These are phyloP conservation scores for Xylariaceae sp. DNA, from an alignment of 2,329 filamentous ascomycete genomes.

Conservation along the genomic window DNA sequence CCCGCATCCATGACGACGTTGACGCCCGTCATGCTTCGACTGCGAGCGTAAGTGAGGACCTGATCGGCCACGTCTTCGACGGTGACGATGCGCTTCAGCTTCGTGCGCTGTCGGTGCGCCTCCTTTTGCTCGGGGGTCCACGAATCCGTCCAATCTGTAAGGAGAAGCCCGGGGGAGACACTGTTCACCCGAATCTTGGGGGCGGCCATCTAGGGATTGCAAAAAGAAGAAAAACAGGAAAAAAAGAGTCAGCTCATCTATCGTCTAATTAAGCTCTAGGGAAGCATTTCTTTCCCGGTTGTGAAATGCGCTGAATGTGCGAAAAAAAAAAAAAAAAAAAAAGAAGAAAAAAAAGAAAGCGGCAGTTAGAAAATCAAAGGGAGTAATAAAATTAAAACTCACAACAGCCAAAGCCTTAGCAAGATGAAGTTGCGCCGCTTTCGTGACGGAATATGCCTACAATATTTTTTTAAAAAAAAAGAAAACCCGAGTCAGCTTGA, in stretches of 20 bases:
- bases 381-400: background rate
- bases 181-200: constrained; percentile 55
- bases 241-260: too few species aligned
- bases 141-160: constrained; percentile 55
- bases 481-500: background rate
- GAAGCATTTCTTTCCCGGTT: too few species aligned
- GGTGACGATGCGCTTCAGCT: constrained; percentile 53
- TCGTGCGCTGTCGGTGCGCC: constrained; percentile 47
- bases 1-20: constrained; percentile 48
- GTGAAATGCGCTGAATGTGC: background rate
- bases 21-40: constrained; percentile 45
- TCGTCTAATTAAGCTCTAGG: too few species aligned
- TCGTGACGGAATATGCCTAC: constrained; percentile 69
- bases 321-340: too few species aligned
- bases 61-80: constrained; percentile 53
- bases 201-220: constrained; percentile 36
- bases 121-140: constrained; percentile 55
- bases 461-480: background rate
- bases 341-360: too few species aligned
- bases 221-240: too few species aligned
- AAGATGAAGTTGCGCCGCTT: constrained; percentile 63
- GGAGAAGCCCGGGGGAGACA: constrained; percentile 11
- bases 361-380: background rate
- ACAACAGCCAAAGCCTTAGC: constrained; percentile 46
- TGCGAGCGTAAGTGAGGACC: constrained; percentile 45